phyloP scores from a whole-genome alignment of 305 asterid genomes.

The Solanum hybrid region DNA sequence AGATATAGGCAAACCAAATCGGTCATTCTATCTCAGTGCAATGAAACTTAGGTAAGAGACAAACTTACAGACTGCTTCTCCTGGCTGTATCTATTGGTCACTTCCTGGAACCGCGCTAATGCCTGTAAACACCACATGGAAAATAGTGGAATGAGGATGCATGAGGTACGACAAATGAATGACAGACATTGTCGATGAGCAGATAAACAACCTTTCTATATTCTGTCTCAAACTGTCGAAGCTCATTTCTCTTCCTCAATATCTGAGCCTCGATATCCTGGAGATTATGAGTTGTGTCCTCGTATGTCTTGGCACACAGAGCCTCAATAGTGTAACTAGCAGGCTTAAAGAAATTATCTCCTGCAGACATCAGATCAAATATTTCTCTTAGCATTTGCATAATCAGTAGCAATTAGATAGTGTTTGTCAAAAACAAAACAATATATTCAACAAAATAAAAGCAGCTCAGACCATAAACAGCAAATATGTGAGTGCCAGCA shows the following conservation, averaged over 20 bases:
- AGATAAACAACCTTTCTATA: slow-evolving; percentile 64
- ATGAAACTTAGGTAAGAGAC: neutral
- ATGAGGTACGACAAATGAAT: neutral
- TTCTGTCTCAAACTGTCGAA: slow-evolving; percentile 92
- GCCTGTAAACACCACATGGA: slow-evolving; percentile 42
- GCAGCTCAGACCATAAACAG: slow-evolving; percentile 85
- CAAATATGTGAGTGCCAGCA: slow-evolving; percentile 96
- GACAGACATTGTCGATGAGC: neutral
- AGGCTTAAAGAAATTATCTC: slow-evolving; percentile 96
- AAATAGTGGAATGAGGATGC: neutral
- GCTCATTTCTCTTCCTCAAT: slow-evolving; percentile 88
- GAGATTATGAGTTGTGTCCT: slow-evolving; percentile 71
- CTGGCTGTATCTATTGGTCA: slow-evolving; percentile 72
- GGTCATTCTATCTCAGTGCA: neutral
- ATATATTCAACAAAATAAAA: slow-evolving; percentile 8
- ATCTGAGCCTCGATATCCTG: slow-evolving; percentile 86
- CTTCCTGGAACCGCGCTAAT: slow-evolving; percentile 92
- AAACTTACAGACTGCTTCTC: slow-evolving; percentile 89
- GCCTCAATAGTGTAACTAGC: slow-evolving; percentile 83
- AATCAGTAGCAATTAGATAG: slow-evolving; percentile 4
- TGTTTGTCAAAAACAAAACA: slow-evolving; percentile 5
- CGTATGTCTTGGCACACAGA: slow-evolving; percentile 79
- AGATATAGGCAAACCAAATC: neutral
- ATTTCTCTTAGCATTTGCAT: neutral
- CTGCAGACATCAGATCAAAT: slow-evolving; percentile 34